phyloP scores from a whole-genome alignment of 2,329 filamentous ascomycete genomes.

The Xylaria sp. region DNA sequence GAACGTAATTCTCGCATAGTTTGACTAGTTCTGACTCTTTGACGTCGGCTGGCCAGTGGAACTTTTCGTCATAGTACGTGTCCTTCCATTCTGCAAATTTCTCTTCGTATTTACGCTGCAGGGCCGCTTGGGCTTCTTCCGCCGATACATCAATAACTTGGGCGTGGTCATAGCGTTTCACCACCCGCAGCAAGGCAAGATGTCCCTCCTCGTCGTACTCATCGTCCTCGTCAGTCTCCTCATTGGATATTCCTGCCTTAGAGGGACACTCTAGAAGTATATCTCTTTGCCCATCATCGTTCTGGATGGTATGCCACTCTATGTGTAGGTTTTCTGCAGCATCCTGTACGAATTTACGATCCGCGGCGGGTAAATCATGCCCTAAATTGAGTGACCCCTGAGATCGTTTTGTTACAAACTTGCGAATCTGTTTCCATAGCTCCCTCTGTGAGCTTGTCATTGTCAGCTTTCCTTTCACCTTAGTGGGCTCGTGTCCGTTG shows the following conservation, averaged over 20 bases:
- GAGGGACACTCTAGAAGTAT: conserved; percentile 63
- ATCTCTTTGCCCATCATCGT: conserved; percentile 65
- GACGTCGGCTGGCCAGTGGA: conserved; percentile 84
- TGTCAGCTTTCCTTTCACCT: conserved; percentile 70
- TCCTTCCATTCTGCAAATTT: conserved; percentile 96
- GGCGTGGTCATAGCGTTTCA: conserved; percentile 92
- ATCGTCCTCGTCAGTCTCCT: conserved; percentile 63
- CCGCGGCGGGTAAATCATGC: conserved; percentile 77
- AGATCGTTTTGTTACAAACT: conserved; percentile 79
- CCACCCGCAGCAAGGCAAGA: conserved; percentile 83
- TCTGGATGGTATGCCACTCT: conserved; percentile 67
- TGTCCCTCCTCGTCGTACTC: conserved; percentile 79
- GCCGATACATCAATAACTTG: conserved; percentile 82
- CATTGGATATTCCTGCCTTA: conserved; percentile 49
- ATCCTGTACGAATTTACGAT: conserved; percentile 93
- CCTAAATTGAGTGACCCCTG: conserved; percentile 78
- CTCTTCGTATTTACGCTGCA: conserved; percentile 86
- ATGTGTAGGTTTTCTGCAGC: conserved; percentile 73
- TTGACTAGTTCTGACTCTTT: conserved; percentile 79
- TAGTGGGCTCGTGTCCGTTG: conserved; percentile 71
- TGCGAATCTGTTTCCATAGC: conserved; percentile 84
- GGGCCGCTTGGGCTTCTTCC: conserved; percentile 81
- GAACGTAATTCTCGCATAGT: conserved; percentile 94
- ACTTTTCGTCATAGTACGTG: conserved; percentile 90
- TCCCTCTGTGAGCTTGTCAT: conserved; percentile 84